Conservation (phyloP, 2,329 filamentous ascomycete species). For the Fusarium sp. region DNA sequence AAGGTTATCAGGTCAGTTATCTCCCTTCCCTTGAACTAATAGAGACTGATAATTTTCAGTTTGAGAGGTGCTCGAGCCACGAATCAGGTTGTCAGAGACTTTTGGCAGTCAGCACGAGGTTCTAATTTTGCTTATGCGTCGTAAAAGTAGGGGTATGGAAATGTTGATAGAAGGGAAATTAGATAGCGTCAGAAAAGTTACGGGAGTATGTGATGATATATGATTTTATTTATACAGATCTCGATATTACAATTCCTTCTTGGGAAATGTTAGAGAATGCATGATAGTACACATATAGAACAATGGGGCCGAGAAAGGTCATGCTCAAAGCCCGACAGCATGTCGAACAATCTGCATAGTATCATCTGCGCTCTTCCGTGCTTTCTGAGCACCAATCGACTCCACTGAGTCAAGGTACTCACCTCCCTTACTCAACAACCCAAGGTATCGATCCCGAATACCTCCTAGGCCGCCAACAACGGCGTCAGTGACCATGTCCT, state of each 20-base stretch:
- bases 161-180: constrained; percentile 2
- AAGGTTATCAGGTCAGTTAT: constrained; percentile 70
- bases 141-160: constrained; percentile 48
- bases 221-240: constrained; percentile 13
- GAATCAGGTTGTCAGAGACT: constrained; percentile 76
- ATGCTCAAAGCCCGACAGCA: constrained; percentile 63
- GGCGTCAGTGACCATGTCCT: constrained; percentile 69
- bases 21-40: background rate
- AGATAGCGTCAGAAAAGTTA: background rate
- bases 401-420: constrained; percentile 70
- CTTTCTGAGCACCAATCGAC: constrained; percentile 69
- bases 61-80: constrained; percentile 74
- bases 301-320: background rate
- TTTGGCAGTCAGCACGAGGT: constrained; percentile 77
- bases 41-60: constrained; percentile 53
- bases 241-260: constrained; percentile 4
- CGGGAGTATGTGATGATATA: background rate
- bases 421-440: constrained; percentile 63
- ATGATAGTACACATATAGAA: constrained; percentile 5
- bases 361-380: constrained; percentile 70
- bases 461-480: constrained; percentile 66
- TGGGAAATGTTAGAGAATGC: background rate
- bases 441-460: constrained; percentile 69
- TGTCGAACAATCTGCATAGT: constrained; percentile 68
- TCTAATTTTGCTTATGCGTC: constrained; percentile 73